phyloP scores from a whole-genome alignment of 2,329 filamentous ascomycete genomes.

The Hypoxylon sp. region DNA sequence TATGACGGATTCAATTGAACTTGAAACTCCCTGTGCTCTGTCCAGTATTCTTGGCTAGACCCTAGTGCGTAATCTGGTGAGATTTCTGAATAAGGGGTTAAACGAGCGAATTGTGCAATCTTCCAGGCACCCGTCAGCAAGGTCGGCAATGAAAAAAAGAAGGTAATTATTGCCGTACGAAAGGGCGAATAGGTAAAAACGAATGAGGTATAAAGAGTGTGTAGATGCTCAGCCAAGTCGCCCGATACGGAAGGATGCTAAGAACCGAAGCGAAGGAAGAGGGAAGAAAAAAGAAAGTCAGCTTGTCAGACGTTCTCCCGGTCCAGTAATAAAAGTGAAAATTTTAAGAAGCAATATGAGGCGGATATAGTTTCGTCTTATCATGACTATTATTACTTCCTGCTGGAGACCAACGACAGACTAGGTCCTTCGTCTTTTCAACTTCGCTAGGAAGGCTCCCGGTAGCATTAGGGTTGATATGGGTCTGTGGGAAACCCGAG shows the following conservation, averaged over 20 bases:
- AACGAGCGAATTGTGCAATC: conserved; percentile 16
- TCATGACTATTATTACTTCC: conserved; percentile 32
- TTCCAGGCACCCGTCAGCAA: conserved; percentile 16
- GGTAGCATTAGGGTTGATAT: conserved; percentile 36
- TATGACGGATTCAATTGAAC: conserved; percentile 23
- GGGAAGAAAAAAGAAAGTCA: conserved; percentile 31
- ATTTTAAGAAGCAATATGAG: conserved; percentile 17
- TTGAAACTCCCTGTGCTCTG: conserved; percentile 18
- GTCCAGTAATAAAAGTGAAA: conserved; percentile 19
- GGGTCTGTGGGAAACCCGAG: conserved; percentile 31
- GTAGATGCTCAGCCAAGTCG: conserved; percentile 34
- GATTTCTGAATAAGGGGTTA: conserved; percentile 17
- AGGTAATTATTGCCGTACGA: conserved; percentile 23
- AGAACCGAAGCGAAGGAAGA: conserved; percentile 37
- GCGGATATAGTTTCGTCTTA: conserved; percentile 30
- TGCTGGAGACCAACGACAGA: conserved; percentile 14
- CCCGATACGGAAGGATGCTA: conserved; percentile 36
- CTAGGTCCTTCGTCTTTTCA: conserved; percentile 23
- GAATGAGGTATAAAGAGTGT: conserved; percentile 16
- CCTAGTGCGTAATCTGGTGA: conserved; percentile 12
- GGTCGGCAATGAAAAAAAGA: conserved; percentile 19
- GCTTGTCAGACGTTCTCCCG: conserved; percentile 39
- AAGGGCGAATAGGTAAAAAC: conserved; percentile 23
- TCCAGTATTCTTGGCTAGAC: conserved; percentile 5
- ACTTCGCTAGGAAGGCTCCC: conserved; percentile 35